Conservation (phyloP, 352 stramenopile genomes). For the Paralagenidium karlingii region DNA sequence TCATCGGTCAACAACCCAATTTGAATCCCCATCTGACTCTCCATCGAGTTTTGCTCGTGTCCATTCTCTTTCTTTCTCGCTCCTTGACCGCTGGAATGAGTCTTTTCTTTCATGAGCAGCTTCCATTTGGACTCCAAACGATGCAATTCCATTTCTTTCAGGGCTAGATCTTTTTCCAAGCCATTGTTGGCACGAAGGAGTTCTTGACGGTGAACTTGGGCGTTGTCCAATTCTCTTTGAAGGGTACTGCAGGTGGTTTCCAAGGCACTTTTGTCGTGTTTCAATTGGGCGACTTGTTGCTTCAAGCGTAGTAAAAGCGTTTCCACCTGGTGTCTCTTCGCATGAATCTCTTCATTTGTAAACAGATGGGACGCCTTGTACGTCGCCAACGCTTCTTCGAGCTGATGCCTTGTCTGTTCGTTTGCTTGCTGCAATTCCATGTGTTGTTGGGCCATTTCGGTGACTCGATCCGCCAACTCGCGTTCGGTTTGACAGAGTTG, state of each 20-base stretch:
- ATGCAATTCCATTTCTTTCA: constrained; percentile 22
- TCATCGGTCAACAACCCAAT: constrained; percentile 24
- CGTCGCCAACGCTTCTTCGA: too few species aligned
- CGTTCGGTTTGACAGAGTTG: too few species aligned
- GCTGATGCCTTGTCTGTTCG: too few species aligned
- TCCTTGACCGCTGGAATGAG: constrained; percentile 19
- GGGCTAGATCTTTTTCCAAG: constrained; percentile 16
- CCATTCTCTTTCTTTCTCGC: constrained; percentile 16
- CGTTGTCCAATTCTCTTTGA: constrained; percentile 13
- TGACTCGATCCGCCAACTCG: too few species aligned
- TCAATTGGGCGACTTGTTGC: constrained; percentile 8
- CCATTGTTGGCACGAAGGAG: constrained; percentile 25
- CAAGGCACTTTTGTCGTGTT: constrained; percentile 3
- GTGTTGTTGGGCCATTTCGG: too few species aligned
- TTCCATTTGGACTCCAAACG: constrained; percentile 28
- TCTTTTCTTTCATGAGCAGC: constrained; percentile 29
- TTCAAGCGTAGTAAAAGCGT: background rate
- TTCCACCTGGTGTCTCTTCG: constrained; percentile 5
- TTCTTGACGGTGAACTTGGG: constrained; percentile 18
- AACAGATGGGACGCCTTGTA: too few species aligned
- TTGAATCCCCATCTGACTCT: constrained; percentile 24
- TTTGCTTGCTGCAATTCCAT: too few species aligned
- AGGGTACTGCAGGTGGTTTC: constrained; percentile 4
- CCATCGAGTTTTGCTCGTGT: constrained; percentile 12
- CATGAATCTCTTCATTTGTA: constrained; percentile 12